phyloP scores from a whole-genome alignment of 1,139 yeast species.

The Hansenula lynferdii region DNA sequence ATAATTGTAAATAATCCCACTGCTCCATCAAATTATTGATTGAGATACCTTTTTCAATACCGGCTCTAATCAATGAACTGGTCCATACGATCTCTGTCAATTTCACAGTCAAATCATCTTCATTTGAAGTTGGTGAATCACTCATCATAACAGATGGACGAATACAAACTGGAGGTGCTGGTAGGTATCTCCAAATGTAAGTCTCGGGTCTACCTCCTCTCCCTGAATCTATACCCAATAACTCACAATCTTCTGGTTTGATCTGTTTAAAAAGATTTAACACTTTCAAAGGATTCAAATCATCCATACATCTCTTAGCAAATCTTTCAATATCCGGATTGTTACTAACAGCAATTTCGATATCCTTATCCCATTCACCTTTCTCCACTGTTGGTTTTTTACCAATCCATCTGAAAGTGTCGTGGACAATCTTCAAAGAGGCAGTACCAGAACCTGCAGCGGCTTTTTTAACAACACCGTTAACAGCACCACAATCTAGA shows the following conservation, averaged over 20 bases:
- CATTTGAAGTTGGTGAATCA: slow-evolving; percentile 83
- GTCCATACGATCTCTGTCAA: slow-evolving; percentile 97
- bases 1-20: slow-evolving; percentile 95
- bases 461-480: slow-evolving; percentile 97
- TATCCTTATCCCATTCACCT: slow-evolving; percentile 78
- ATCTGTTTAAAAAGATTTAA: slow-evolving; percentile 83
- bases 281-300: slow-evolving; percentile 89
- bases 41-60: slow-evolving; percentile 91
- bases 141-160: slow-evolving; percentile 96
- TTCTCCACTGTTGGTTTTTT: slow-evolving; percentile 87
- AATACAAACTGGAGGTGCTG: slow-evolving; percentile 99
- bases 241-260: slow-evolving; percentile 82
- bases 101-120: slow-evolving; percentile 95
- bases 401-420: slow-evolving; percentile 93
- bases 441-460: slow-evolving; percentile 92
- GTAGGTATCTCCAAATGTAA: slow-evolving; percentile 94
- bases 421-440: slow-evolving; percentile 91
- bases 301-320: slow-evolving; percentile 85
- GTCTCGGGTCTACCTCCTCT: slow-evolving; percentile 93
- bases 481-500: slow-evolving; percentile 76
- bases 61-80: slow-evolving; percentile 86
- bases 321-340: slow-evolving; percentile 90
- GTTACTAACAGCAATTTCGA: slow-evolving; percentile 62
- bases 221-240: slow-evolving; percentile 84
- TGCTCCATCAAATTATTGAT: slow-evolving; percentile 94